Evolutionary conservation across 768 basidiomycete species (phyloP), one percentile per base, ranked within the genome.

Genomic region (Pulveroboletus ravenelii): DNA sequence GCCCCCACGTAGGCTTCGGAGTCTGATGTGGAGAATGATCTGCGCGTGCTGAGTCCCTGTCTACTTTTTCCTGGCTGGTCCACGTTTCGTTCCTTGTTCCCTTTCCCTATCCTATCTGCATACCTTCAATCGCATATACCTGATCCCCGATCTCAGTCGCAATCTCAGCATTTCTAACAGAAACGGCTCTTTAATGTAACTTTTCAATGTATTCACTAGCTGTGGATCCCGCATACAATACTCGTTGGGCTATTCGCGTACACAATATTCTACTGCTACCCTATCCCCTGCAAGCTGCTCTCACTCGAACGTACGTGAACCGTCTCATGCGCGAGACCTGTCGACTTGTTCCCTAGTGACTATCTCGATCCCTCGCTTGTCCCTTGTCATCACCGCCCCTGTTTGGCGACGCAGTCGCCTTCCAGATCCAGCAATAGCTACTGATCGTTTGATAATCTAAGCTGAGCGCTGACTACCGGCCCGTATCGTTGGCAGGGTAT

Each of bases 141-240:
- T 60, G 48, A 54, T 45, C 57, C 47, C 38, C 37, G 23, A 45
- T 38, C 34, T 47, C 44, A 42, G 50, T 58, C 51, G 10, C 61
- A 58, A 57, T 57, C 53, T 53, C 53, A 42, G 53, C 63, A 63
- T 62, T 46, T 50, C 45, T 57, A 64, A 34, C 63, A 66, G 63
- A 63, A 55, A 52, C 62, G 52, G 27, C 51, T 29, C 41, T 53
- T 63, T 55, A 63, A 56, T 61, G 59, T 56, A 61, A 47, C 34
- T 17, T 48, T 63, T 50, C 47, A 49, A 15, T 66, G 62, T 65
- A 66, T 55, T 55, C 58, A 49, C 32, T 60, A 59, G 51, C 48
- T 51, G 37, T 43, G 52, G 52, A 53, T 51, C 51, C 41, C 51
- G 56, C 48, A 44, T 64, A 62, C 56, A 51, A 53, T 64, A 61